phyloP scores from a whole-genome alignment of 805 yeast genomes.

The Candida nitratophila region DNA sequence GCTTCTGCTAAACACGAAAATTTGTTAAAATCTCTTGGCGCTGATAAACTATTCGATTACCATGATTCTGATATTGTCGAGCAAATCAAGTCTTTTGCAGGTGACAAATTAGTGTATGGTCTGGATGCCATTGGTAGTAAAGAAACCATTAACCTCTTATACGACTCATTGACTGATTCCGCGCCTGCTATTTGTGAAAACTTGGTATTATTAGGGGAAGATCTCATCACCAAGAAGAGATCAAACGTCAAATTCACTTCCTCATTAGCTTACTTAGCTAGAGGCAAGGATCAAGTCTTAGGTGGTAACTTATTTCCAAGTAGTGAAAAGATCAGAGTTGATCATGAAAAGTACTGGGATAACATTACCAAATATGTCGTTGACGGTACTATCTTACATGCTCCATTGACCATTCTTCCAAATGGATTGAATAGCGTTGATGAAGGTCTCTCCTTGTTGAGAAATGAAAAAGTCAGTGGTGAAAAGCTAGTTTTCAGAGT shows the following conservation, averaged over 20 bases:
- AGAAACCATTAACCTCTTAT: conserved; percentile 17
- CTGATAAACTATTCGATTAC: conserved; percentile 29
- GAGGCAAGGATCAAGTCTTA: conserved; percentile 30
- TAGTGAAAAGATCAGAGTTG: conserved; percentile 12
- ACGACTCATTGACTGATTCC: conserved; percentile 28
- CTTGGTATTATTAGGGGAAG: conserved; percentile 24
- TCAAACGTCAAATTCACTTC: conserved; percentile 25
- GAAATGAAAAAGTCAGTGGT: conserved; percentile 32
- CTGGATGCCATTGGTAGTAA: conserved; percentile 24
- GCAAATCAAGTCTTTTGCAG: conserved; percentile 22
- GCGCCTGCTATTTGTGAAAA: conserved; percentile 28
- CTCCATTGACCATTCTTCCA: conserved; percentile 15
- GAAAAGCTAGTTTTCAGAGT: conserved; percentile 36
- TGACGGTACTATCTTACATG: conserved; percentile 23
- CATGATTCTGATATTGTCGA: conserved; percentile 22
- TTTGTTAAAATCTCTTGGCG: conserved; percentile 23
- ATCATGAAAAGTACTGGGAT: conserved; percentile 15
- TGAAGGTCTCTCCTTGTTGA: conserved; percentile 31
- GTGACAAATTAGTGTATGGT: conserved; percentile 22
- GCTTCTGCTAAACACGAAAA: conserved; percentile 20
- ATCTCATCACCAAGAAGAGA: conserved; percentile 13
- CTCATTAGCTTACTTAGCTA: conserved; percentile 32
- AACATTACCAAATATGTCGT: conserved; percentile 6
- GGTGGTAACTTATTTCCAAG: conserved; percentile 20
- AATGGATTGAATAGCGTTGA: conserved; percentile 21